These are phyloP conservation scores for Breviolum minutum DNA, from an alignment of 73 alveolate genomes.

Conservation along the genomic window DNA sequence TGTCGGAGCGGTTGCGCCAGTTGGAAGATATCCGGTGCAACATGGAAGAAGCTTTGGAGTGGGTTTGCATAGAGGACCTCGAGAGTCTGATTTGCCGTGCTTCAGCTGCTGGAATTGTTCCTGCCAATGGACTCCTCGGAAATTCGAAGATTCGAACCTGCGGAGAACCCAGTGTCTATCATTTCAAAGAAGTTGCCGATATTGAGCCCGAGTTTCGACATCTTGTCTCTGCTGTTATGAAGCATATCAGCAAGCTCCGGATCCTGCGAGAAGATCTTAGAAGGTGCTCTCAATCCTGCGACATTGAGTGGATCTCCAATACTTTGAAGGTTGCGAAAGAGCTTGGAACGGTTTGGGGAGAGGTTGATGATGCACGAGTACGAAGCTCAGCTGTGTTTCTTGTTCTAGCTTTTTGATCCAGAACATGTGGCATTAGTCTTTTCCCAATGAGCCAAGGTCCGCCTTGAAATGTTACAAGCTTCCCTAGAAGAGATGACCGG, in stretches of 20 bases:
- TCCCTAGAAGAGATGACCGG: slow-evolving; percentile 16
- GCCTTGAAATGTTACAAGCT: background rate
- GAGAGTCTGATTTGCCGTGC: slow-evolving; percentile 24
- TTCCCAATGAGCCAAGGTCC: background rate
- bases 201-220: slow-evolving; percentile 39
- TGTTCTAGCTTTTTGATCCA: background rate
- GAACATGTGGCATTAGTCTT: background rate
- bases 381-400: background rate
- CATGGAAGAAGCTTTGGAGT: slow-evolving; percentile 43
- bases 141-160: no score
- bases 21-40: background rate
- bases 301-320: slow-evolving; percentile 14
- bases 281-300: background rate
- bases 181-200: background rate
- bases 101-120: background rate
- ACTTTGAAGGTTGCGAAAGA: slow-evolving; percentile 5
- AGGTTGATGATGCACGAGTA: slow-evolving; percentile 11
- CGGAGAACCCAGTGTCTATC: background rate
- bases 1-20: background rate
- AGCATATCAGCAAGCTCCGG: background rate
- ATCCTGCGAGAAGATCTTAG: slow-evolving; percentile 49
- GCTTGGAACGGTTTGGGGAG: slow-evolving; percentile 33
- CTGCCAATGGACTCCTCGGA: background rate
- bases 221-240: slow-evolving; percentile 12
- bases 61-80: slow-evolving; percentile 20